A percentile compares a stretch with the other conserved stretches of the same genome.
phyloP scores from a whole-genome alignment of 768 basidiomycete species.

The Holtermanniella nyarrowii region DNA sequence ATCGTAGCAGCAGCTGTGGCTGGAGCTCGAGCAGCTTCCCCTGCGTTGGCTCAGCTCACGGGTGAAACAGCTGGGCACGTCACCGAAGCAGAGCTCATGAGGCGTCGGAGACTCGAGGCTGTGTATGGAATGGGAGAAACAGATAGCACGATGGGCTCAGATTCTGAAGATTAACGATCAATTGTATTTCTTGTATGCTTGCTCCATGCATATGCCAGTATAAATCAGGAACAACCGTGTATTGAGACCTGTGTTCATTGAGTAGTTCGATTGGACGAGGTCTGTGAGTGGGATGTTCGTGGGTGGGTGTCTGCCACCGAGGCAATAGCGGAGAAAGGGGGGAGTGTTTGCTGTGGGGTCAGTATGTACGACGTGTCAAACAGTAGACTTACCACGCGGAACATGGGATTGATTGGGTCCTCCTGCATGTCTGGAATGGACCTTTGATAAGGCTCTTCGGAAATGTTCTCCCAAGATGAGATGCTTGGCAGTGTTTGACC shows the following conservation, averaged over 20 bases:
- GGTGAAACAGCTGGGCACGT: conserved; percentile 49
- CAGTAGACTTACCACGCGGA: conserved; percentile 29
- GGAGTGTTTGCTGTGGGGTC: conserved; percentile 22
- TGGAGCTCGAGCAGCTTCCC: conserved; percentile 51
- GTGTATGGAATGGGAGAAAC: conserved; percentile 43
- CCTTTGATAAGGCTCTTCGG: not conserved
- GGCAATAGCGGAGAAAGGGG: conserved; percentile 40
- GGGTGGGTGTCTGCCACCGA: conserved; percentile 33
- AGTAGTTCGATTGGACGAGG: not conserved
- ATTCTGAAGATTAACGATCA: conserved; percentile 19
- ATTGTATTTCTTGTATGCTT: not conserved
- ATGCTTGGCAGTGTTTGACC: conserved; percentile 23
- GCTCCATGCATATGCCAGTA: not conserved
- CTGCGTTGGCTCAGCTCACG: conserved; percentile 23
- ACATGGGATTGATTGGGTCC: conserved; percentile 35
- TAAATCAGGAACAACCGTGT: not conserved
- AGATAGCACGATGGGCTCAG: conserved; percentile 14
- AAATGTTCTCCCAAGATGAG: conserved; percentile 21
- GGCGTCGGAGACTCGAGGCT: conserved; percentile 43
- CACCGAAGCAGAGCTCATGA: conserved; percentile 61
- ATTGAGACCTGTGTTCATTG: not conserved
- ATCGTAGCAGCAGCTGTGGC: conserved; percentile 56
- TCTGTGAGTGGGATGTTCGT: conserved; percentile 3
- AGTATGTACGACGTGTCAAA: not conserved
- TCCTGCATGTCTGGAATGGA: not conserved